Percentiles rank a stretch among this genome's conserved stretches.
phyloP scores from a whole-genome alignment of 2,329 filamentous ascomycete species.

The Madurella mycetomatis region DNA sequence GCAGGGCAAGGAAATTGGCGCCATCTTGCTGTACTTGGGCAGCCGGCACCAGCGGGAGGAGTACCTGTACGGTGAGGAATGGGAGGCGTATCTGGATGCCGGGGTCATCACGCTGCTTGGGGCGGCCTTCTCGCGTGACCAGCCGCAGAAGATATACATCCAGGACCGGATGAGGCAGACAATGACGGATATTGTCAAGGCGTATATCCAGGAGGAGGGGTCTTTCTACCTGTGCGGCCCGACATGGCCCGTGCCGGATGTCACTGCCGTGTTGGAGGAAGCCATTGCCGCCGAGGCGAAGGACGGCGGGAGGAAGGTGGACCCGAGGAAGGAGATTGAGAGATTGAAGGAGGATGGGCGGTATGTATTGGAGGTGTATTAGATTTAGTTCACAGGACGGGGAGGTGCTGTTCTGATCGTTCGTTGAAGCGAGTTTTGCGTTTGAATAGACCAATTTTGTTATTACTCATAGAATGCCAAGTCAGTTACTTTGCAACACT shows the following conservation, averaged over 20 bases:
- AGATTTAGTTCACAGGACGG: slow-evolving; percentile 29
- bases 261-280: slow-evolving; percentile 90
- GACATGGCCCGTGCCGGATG: slow-evolving; percentile 97
- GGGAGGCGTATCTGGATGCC: slow-evolving; percentile 95
- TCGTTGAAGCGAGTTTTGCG: neutral
- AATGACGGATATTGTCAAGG: slow-evolving; percentile 72
- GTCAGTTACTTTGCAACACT: no score
- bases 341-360: slow-evolving; percentile 89
- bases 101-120: slow-evolving; percentile 93
- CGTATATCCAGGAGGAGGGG: slow-evolving; percentile 83
- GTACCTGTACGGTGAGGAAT: slow-evolving; percentile 98
- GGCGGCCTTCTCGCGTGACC: slow-evolving; percentile 91
- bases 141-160: slow-evolving; percentile 98
- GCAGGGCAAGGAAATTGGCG: slow-evolving; percentile 91
- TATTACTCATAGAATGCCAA: neutral
- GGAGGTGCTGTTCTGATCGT: neutral
- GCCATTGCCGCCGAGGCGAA: slow-evolving; percentile 75
- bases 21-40: slow-evolving; percentile 93
- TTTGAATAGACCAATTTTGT: neutral
- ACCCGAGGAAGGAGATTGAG: slow-evolving; percentile 88
- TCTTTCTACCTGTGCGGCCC: slow-evolving; percentile 97
- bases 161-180: slow-evolving; percentile 96
- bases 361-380: slow-evolving; percentile 97
- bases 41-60: slow-evolving; percentile 96
- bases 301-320: slow-evolving; percentile 70